Evolutionary conservation across 2,329 filamentous ascomycete genomes (phyloP), one percentile per base, ranked within the genome.

Genomic region (Pseudomassariella vexata): DNA sequence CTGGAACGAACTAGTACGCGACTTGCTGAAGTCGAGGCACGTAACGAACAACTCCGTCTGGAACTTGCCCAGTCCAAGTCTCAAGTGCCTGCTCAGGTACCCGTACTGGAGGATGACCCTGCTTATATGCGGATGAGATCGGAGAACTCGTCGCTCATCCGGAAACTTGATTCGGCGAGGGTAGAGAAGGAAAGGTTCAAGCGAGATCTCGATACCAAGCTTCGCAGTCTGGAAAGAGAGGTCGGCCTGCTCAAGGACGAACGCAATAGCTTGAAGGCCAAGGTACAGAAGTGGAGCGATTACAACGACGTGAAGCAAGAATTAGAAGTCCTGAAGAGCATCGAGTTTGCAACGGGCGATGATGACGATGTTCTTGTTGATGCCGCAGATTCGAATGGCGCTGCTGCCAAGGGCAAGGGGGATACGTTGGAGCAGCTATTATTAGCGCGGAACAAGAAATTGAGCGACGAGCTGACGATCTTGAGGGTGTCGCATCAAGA

Each of bases 301-400:
- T 98, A 98, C 55, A 89, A 96, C 20, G 90, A 96, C 37, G 78
- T 98, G 28, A 95, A 92, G 61, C 85, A 94, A 43, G 94, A 98
- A 59, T 71, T 98, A 3, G 90, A 96, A 50, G 89, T 96, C 39
- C 75, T 98, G 39, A 95, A 95, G 74, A 94, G 90, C 45, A 95
- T 98, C 47, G 92, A 98, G 55, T 95, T 98, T 49, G 85, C 90
- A 2, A 90, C 86, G 1, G 89, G 86, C 6, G 85, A 90, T 40
- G 88, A 94, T 38, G 85, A 89, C 28, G 79, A 83, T 2, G 63
- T 69, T 7, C 52, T 60, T 19, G 67, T 65, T 11, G 63, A 64
- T 23, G 37, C 46, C 12, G 53, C 52, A 23, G 49, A 52, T 15
- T 53, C 66, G 9, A 77, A 78, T 45, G 73, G 73, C 3, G 48